A percentile compares a stretch with the other conserved stretches of the same genome.
Conservation (phyloP, 1,139 yeast genomes). For the Arxiozyma telluris region DNA sequence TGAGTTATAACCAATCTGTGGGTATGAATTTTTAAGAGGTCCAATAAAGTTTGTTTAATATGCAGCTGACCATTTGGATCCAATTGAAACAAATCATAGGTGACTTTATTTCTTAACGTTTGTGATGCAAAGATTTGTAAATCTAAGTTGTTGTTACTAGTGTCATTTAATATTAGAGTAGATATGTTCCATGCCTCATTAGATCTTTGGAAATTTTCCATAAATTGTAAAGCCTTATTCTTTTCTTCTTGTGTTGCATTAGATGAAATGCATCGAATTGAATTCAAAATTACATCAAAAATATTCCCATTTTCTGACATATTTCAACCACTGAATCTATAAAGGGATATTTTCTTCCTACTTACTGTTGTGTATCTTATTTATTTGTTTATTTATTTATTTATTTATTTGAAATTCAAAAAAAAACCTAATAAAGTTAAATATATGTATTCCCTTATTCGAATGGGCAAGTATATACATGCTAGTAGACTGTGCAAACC, state of each 20-base stretch:
- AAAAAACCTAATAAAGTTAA: no score
- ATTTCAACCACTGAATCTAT: no score
- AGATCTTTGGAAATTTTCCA: constrained; percentile 79
- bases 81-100: constrained; percentile 76
- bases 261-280: constrained; percentile 27
- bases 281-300: constrained; percentile 9
- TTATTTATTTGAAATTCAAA: no score
- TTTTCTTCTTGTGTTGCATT: constrained; percentile 22
- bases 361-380: no score
- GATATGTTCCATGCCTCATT: constrained; percentile 56
- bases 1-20: constrained; percentile 65
- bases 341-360: no score
- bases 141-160: constrained; percentile 34
- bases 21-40: constrained; percentile 30
- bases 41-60: constrained; percentile 35
- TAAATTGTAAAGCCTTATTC: constrained; percentile 34
- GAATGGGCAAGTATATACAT: no score
- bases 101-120: constrained; percentile 74
- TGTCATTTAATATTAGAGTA: constrained; percentile 25
- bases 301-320: constrained; percentile 7
- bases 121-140: constrained; percentile 81
- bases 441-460: no score
- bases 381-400: no score
- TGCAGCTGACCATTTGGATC: constrained; percentile 46
- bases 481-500: no score